Conservation (phyloP, 106 monocot genomes). For the Allium cepa region DNA sequence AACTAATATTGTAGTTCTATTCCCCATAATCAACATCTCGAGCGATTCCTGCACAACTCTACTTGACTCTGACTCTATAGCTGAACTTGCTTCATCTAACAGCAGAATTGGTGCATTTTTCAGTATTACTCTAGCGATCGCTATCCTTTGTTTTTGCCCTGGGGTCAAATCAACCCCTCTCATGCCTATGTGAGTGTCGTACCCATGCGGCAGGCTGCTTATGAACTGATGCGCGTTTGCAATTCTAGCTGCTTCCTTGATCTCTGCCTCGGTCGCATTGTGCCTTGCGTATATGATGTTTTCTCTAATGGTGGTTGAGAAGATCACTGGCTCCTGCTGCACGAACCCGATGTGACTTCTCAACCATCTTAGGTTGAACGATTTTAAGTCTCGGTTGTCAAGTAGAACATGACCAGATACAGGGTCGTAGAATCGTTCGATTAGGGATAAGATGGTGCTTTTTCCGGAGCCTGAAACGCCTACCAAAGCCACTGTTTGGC, state of each 20-base stretch:
- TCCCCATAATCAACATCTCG: conserved; percentile 87
- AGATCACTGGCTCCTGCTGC: conserved; percentile 92
- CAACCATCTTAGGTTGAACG: conserved; percentile 85
- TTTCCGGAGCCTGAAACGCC: conserved; percentile 96
- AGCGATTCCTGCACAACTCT: conserved; percentile 95
- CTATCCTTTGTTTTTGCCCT: conserved; percentile 95
- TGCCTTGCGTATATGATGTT: conserved; percentile 97
- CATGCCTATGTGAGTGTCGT: conserved; percentile 96
- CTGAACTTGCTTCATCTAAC: conserved; percentile 87
- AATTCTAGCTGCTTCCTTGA: conserved; percentile 97
- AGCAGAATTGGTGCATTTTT: conserved; percentile 97
- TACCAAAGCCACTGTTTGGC: conserved; percentile 90
- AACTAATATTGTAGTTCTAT: conserved; percentile 87
- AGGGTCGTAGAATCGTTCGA: conserved; percentile 97
- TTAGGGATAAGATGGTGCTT: conserved; percentile 85
- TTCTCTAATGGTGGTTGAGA: conserved; percentile 91
- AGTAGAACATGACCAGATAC: conserved; percentile 72
- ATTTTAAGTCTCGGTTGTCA: conserved; percentile 79
- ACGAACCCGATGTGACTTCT: conserved; percentile 91
- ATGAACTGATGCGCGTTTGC: conserved; percentile 99
- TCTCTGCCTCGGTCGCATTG: conserved; percentile 89
- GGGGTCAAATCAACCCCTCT: conserved; percentile 93
- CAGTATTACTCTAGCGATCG: conserved; percentile 88
- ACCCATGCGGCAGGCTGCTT: conserved; percentile 96
- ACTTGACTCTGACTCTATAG: conserved; percentile 92